Evolutionary conservation across 331 rosid genomes (phyloP), one percentile per base, ranked within the genome.

Genomic region (Arachis monticola): DNA sequence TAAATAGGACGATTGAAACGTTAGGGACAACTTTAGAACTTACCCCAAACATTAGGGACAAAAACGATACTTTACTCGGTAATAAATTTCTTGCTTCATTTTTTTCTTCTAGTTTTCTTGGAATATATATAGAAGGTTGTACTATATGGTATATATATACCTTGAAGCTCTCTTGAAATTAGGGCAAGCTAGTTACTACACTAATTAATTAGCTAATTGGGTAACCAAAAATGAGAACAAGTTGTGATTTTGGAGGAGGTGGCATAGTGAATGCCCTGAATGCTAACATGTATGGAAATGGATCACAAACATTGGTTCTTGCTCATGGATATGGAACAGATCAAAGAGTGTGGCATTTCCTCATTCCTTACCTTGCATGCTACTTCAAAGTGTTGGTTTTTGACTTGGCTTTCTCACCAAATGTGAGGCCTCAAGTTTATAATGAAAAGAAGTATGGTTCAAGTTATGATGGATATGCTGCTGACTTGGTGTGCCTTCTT

Each of bases 331-430:
- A 35, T 70, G 88, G 85, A 17, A 60, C 87, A 45, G 84, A 77
- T 68, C 85, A 67, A 17, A 80, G 74, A 1, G 63, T 71, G 11
- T 77, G 87, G 88, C 73, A 77, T 48, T 80, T 57, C 68, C 85
- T 84, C 7, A 14, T 84, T 57, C 88, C 87, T 8, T 75, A 57
- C 73, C 68, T 80, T 14, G 88, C 85, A 10, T 77, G 74, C 69
- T 84, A 82, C 68, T 84, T 87, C 81, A 84, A 87, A 77, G 85
- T 87, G 17, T 45, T 84, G 59, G 77, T 77, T 62, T 87, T 84
- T 13, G 81, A 87, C 84, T 48, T 80, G 72, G 84, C 83, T 71
- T 82, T 82, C 81, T 67, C 88, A 5, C 79, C 85, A 40, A 82
- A 74, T 50, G 80, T 82, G 1, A 69, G 51, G 11, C 17, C 72